Evolutionary conservation across 352 stramenopile species (phyloP).

Genomic region (Phytophthora sojae): DNA sequence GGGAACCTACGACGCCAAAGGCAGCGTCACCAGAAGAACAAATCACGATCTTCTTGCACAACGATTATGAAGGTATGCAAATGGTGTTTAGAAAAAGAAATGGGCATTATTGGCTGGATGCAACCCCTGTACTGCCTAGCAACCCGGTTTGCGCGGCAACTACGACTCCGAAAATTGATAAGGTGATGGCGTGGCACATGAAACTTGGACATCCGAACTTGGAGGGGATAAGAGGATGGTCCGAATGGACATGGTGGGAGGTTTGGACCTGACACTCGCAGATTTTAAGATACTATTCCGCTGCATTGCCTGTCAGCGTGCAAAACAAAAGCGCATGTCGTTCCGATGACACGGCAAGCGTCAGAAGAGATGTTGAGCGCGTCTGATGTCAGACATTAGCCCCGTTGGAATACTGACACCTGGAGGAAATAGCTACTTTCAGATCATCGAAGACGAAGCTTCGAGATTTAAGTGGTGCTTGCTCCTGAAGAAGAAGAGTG

Average conservation of each 20-base stretch:
- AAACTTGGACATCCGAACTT: not conserved
- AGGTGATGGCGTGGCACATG: not conserved
- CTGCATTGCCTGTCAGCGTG: conserved; percentile 7
- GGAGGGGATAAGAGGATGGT: not conserved
- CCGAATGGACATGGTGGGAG: not conserved
- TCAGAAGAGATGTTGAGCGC: not conserved
- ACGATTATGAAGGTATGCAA: not conserved
- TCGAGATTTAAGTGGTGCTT: conserved; percentile 1
- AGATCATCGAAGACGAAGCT: not conserved
- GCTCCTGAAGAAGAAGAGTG: not conserved
- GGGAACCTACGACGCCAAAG: not conserved
- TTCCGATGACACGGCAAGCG: not conserved
- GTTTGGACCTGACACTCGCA: not conserved
- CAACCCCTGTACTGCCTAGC: not conserved
- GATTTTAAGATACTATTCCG: conserved; percentile 2
- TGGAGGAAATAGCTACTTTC: conserved; percentile 7
- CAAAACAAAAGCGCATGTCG: conserved; percentile 1
- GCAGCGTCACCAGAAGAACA: not conserved
- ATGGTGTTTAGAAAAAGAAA: not conserved
- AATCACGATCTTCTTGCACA: not conserved
- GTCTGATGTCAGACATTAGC: conserved; percentile 3
- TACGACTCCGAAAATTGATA: not conserved
- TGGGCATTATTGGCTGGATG: not conserved
- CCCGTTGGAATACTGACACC: not conserved
- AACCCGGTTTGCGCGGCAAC: not conserved